Evolutionary conservation across 2,329 filamentous ascomycete species (phyloP).

Genomic region (Sporothrix globosa): DNA sequence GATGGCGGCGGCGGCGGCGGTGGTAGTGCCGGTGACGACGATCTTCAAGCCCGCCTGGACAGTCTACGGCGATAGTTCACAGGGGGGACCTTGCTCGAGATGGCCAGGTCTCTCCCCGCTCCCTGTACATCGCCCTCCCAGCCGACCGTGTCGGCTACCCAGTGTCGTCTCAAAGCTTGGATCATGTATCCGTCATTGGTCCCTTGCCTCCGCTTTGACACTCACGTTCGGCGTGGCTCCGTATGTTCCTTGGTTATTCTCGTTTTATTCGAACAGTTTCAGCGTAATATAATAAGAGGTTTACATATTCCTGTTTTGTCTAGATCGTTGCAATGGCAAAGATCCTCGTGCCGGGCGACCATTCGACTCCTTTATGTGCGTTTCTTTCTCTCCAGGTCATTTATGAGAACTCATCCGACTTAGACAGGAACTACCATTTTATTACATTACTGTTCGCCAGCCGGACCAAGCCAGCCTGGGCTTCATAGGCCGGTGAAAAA

Average conservation of each 20-base stretch:
- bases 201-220: too few relatives aligned
- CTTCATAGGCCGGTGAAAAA: background rate
- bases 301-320: background rate
- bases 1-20: conserved; percentile 52
- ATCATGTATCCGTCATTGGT: background rate
- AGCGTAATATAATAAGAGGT: background rate
- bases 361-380: background rate
- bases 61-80: conserved; percentile 67
- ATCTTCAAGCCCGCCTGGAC: conserved; percentile 89
- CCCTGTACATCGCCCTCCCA: background rate
- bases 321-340: background rate
- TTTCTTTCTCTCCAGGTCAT: conserved; percentile 17
- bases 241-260: too few relatives aligned
- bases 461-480: background rate
- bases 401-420: too few relatives aligned
- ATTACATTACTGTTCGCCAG: conserved; percentile 1
- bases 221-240: too few relatives aligned
- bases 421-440: conserved; percentile 4
- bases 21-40: conserved; percentile 74
- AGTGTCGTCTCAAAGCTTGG: background rate
- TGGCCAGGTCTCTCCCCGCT: background rate
- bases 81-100: background rate
- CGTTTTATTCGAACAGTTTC: background rate
- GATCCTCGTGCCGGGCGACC: background rate
- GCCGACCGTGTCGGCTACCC: background rate